phyloP scores from a whole-genome alignment of 1,284 basidiomycete genomes.

The Irpex rosettiformis region DNA sequence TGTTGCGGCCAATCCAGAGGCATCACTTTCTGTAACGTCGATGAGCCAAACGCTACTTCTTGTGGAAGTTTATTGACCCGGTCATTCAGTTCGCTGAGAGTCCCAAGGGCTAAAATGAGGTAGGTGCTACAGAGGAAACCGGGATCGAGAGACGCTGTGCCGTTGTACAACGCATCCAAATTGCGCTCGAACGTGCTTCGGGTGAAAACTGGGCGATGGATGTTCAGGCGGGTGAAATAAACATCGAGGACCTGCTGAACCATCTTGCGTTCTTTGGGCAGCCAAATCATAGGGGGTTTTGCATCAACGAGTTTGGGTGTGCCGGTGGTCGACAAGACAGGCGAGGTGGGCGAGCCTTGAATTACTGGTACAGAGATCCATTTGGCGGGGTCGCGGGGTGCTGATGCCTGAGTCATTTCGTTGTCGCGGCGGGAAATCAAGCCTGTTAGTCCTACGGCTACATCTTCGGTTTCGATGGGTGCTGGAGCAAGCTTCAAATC shows the following conservation, averaged over 20 bases:
- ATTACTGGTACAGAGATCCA: constrained; percentile 56
- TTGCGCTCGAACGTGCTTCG: constrained; percentile 61
- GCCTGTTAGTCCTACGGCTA: constrained; percentile 69
- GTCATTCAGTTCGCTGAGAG: constrained; percentile 75
- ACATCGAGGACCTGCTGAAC: constrained; percentile 56
- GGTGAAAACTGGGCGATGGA: constrained; percentile 71
- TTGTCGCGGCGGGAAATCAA: constrained; percentile 67
- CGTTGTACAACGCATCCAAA: constrained; percentile 63
- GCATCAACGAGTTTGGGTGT: constrained; percentile 30
- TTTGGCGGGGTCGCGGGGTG: constrained; percentile 55
- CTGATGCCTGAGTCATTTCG: constrained; percentile 46
- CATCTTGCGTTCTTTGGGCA: constrained; percentile 72
- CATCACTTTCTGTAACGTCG: constrained; percentile 54
- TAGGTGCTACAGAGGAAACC: constrained; percentile 76
- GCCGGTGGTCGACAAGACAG: constrained; percentile 18
- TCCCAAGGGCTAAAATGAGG: constrained; percentile 73
- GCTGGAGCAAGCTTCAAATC: constrained; percentile 52
- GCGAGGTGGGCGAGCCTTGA: constrained; percentile 34
- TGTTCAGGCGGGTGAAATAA: constrained; percentile 73
- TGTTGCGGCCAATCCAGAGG: constrained; percentile 73
- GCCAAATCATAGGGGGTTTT: constrained; percentile 52
- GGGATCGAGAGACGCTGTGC: constrained; percentile 55
- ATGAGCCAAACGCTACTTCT: constrained; percentile 21
- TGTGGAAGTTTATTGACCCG: constrained; percentile 45
- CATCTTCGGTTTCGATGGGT: constrained; percentile 58